phyloP scores from a whole-genome alignment of 2,329 filamentous ascomycete species.

The Tolypocladium tundrense region DNA sequence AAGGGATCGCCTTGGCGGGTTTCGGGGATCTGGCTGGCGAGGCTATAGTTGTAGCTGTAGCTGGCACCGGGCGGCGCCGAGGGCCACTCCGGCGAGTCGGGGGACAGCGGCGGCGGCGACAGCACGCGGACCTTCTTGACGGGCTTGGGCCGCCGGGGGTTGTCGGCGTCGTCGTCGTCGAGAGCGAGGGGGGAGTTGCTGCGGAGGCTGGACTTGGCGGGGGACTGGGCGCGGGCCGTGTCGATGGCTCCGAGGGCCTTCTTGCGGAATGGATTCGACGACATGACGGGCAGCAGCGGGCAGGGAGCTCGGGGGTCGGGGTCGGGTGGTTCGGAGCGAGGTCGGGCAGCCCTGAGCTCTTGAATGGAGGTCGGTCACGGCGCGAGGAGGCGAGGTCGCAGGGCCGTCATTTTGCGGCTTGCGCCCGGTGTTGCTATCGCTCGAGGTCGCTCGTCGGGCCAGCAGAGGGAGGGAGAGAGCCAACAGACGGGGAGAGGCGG shows the following conservation, averaged over 20 bases:
- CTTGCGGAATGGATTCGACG: conserved; percentile 15
- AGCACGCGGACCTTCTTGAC: conserved; percentile 59
- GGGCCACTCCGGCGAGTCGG: conserved; percentile 35
- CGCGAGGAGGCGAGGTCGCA: background rate
- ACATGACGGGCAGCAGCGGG: conserved; percentile 4
- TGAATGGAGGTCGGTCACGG: background rate
- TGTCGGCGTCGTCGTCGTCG: conserved; percentile 2
- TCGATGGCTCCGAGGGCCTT: conserved; percentile 8
- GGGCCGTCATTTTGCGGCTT: conserved; percentile 2
- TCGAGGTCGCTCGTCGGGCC: background rate
- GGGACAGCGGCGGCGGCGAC: conserved; percentile 51
- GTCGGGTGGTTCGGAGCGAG: background rate
- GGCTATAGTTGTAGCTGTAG: background rate
- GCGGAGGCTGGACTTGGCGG: conserved; percentile 9
- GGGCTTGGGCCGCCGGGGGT: conserved; percentile 37
- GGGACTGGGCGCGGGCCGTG: conserved; percentile 7
- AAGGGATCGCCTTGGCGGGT: conserved; percentile 18
- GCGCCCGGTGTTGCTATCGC: background rate
- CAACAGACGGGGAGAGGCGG: background rate
- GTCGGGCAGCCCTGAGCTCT: background rate
- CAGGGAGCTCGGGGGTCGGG: background rate
- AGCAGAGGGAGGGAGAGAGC: background rate
- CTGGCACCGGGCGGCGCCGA: conserved; percentile 11
- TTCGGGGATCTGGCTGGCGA: background rate
- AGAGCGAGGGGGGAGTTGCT: conserved; percentile 1